Conservation (phyloP, 164 flowering plant genomes). For the Vitis rotundifolia region DNA sequence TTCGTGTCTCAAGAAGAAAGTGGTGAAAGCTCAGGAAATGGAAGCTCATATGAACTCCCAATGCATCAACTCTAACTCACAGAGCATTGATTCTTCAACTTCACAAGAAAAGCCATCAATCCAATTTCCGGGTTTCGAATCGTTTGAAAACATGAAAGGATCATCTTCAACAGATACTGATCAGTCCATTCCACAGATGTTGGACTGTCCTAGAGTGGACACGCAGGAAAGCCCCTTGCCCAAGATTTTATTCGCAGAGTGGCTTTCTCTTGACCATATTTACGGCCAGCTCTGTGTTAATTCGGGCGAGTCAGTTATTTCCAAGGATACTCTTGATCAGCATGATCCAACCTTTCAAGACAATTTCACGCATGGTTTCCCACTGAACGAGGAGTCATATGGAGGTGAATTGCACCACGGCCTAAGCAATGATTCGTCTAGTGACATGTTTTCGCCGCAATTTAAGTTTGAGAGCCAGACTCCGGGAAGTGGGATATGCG, state of each 20-base stretch:
- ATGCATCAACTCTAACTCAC: slow-evolving; percentile 19
- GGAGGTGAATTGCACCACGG: slow-evolving; percentile 20
- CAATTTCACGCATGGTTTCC: slow-evolving; percentile 8
- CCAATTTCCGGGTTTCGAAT: slow-evolving; percentile 24
- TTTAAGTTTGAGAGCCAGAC: slow-evolving; percentile 30
- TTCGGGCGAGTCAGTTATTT: slow-evolving; percentile 8
- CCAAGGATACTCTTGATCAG: slow-evolving; percentile 6
- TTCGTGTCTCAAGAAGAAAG: slow-evolving; percentile 73
- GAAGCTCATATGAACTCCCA: slow-evolving; percentile 15
- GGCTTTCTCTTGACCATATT: slow-evolving; percentile 46
- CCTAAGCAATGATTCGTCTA: background rate
- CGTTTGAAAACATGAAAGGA: slow-evolving; percentile 20
- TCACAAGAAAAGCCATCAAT: slow-evolving; percentile 10
- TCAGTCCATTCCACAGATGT: slow-evolving; percentile 11
- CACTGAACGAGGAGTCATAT: slow-evolving; percentile 13
- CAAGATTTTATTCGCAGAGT: slow-evolving; percentile 68
- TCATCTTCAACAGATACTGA: slow-evolving; percentile 15
- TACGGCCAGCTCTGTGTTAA: background rate
- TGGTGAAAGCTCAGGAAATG: slow-evolving; percentile 26
- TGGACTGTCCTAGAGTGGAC: slow-evolving; percentile 7
- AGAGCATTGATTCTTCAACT: slow-evolving; percentile 11
- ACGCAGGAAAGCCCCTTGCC: slow-evolving; percentile 35
- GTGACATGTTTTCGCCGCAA: slow-evolving; percentile 18
- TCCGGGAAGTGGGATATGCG: slow-evolving; percentile 27
- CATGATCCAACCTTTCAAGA: slow-evolving; percentile 12